phyloP scores from a whole-genome alignment of 495 filamentous ascomycete species.

The Astrocystis sublimbata region DNA sequence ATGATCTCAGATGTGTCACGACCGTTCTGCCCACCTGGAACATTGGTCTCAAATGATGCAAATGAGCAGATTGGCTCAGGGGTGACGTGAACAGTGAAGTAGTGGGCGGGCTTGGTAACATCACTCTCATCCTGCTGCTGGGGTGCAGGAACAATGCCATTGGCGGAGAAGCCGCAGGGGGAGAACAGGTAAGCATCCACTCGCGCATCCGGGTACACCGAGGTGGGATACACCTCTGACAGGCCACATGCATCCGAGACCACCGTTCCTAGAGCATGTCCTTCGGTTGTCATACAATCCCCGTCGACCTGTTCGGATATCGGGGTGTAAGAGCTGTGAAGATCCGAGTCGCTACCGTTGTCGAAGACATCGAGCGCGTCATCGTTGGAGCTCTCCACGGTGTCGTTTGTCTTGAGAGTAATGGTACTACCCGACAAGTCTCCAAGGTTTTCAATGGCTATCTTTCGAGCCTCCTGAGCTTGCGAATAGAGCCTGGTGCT shows the following conservation, averaged over 20 bases:
- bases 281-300: conserved; percentile 83
- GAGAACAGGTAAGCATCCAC: conserved; percentile 97
- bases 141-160: conserved; percentile 89
- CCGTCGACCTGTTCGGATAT: conserved; percentile 59
- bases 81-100: conserved; percentile 99
- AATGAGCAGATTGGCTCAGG: conserved; percentile 98
- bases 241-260: conserved; percentile 91
- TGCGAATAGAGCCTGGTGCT: conserved; percentile 70
- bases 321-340: conserved; percentile 58
- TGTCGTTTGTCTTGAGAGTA: conserved; percentile 36
- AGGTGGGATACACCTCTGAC: conserved; percentile 82
- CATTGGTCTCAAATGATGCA: conserved; percentile 98
- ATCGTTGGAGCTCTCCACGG: conserved; percentile 35
- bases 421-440: conserved; percentile 46
- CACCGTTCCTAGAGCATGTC: conserved; percentile 88
- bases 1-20: conserved; percentile 88
- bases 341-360: conserved; percentile 66
- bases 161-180: conserved; percentile 97
- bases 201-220: conserved; percentile 86
- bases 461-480: conserved; percentile 57
- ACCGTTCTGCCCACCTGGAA: conserved; percentile 84
- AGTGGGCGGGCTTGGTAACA: conserved; percentile 68
- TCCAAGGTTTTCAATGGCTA: conserved; percentile 53
- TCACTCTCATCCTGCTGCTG: conserved; percentile 44
- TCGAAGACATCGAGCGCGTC: conserved; percentile 76